Conservation (phyloP, 805 yeast species). For the Saccharomyces kudriavzevii region DNA sequence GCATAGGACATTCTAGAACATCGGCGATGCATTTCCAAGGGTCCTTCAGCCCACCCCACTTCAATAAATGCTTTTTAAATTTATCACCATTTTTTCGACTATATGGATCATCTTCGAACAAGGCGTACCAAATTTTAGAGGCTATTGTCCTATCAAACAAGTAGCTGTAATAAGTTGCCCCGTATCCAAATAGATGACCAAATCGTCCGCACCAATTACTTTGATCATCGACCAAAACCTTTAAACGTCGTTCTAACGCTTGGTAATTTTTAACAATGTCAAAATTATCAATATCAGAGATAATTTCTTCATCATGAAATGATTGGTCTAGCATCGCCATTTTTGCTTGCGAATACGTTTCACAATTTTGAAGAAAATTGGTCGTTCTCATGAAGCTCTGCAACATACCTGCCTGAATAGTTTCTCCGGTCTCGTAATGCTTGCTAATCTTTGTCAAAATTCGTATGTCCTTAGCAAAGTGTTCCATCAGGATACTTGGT, state of each 20-base stretch:
- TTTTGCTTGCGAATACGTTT: conserved; percentile 76
- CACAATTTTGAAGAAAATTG: conserved; percentile 54
- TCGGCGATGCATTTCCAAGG: conserved; percentile 84
- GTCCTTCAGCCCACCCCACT: conserved; percentile 90
- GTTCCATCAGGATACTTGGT: conserved; percentile 95
- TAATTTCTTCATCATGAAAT: conserved; percentile 44
- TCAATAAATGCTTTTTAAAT: conserved; percentile 59
- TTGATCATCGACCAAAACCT: conserved; percentile 56
- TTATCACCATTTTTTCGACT: conserved; percentile 65
- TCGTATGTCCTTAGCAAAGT: conserved; percentile 73
- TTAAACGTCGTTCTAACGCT: conserved; percentile 47
- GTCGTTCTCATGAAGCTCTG: conserved; percentile 44
- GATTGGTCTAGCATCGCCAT: conserved; percentile 85
- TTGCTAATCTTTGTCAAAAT: conserved; percentile 67
- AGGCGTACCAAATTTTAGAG: conserved; percentile 65
- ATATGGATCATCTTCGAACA: conserved; percentile 66
- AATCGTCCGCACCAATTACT: conserved; percentile 92
- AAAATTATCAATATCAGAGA: conserved; percentile 34
- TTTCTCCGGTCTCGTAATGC: conserved; percentile 56
- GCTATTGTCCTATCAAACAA: conserved; percentile 90
- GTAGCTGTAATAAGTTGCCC: conserved; percentile 89
- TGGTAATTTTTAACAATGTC: conserved; percentile 61
- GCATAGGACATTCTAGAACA: conserved; percentile 55
- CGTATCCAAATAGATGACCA: conserved; percentile 88
- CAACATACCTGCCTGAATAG: conserved; percentile 45